Evolutionary conservation across 352 stramenopile species (phyloP).

Genomic region (Detonula confervacea): DNA sequence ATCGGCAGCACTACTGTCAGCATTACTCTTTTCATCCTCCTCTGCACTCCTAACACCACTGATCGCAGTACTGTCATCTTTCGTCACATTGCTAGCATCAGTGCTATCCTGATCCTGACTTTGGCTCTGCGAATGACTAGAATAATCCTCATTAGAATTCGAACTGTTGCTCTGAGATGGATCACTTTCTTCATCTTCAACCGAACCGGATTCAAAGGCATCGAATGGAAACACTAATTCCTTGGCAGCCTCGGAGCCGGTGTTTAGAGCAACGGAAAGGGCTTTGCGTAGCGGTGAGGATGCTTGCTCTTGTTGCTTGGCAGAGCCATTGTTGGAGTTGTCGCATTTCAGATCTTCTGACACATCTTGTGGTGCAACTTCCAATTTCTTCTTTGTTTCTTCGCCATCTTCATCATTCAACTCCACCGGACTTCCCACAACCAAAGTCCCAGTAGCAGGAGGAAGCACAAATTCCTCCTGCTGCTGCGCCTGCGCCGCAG

Average conservation of each 20-base stretch:
- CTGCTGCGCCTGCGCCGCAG: background rate
- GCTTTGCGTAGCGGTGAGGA: slow-evolving; percentile 14
- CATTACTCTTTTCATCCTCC: background rate
- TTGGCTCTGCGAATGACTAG: background rate
- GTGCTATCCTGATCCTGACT: background rate
- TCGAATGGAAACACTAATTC: slow-evolving; percentile 42
- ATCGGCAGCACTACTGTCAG: background rate
- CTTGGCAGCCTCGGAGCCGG: slow-evolving; percentile 25
- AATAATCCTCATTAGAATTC: slow-evolving; percentile 6
- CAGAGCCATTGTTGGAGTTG: background rate
- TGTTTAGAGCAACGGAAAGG: slow-evolving; percentile 29
- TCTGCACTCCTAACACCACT: background rate
- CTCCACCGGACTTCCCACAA: slow-evolving; percentile 13
- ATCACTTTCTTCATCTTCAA: slow-evolving; percentile 10
- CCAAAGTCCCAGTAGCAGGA: slow-evolving; percentile 14
- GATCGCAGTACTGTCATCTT: background rate
- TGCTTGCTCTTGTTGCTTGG: background rate
- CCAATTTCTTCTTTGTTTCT: background rate
- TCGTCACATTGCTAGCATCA: background rate
- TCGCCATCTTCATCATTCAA: too few relatives aligned
- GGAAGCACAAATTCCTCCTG: background rate
- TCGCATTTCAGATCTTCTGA: slow-evolving; percentile 2
- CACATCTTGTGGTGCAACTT: too few relatives aligned
- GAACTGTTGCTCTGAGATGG: background rate
- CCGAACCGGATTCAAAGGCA: background rate